These are phyloP conservation scores for Jacaranda mimosifolia DNA, from an alignment of 257 asterid genomes.

Conservation along the genomic window DNA sequence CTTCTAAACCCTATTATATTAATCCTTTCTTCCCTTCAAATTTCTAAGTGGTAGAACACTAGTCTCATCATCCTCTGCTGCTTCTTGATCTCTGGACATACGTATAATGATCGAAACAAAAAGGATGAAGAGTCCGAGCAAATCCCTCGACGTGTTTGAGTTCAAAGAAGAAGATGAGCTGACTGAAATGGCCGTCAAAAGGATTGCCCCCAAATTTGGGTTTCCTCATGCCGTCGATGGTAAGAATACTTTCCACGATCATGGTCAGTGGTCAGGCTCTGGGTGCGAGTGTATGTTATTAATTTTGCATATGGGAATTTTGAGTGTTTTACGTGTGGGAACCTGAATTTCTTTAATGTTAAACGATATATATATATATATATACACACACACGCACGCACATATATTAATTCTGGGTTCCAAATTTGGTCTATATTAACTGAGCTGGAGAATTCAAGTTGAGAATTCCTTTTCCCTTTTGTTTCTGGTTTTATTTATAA, in stretches of 20 bases:
- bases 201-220: constrained; percentile 30
- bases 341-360: not conserved
- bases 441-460: constrained; percentile 5
- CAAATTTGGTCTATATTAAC: not conserved
- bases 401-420: not conserved
- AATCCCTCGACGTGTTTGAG: constrained; percentile 51
- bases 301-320: not conserved
- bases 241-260: constrained; percentile 27
- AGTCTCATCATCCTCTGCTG: constrained; percentile 9
- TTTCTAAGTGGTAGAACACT: constrained; percentile 18
- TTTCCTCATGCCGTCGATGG: constrained; percentile 18
- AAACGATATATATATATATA: too few relatives aligned
- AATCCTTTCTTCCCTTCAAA: constrained; percentile 2
- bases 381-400: too few relatives aligned
- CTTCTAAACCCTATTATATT: constrained; percentile 18
- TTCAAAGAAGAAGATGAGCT: constrained; percentile 49
- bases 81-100: constrained; percentile 14
- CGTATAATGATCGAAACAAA: constrained; percentile 29
- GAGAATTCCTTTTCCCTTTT: not conserved
- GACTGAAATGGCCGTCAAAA: constrained; percentile 27
- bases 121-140: constrained; percentile 41
- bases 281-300: not conserved
- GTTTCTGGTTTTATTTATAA: not conserved
- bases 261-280: not conserved
- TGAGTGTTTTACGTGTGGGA: not conserved